Evolutionary conservation across 2,329 filamentous ascomycete species (phyloP), one percentile per base, ranked within the genome.

Genomic region (Lasiodiplodia hormozganensis): DNA sequence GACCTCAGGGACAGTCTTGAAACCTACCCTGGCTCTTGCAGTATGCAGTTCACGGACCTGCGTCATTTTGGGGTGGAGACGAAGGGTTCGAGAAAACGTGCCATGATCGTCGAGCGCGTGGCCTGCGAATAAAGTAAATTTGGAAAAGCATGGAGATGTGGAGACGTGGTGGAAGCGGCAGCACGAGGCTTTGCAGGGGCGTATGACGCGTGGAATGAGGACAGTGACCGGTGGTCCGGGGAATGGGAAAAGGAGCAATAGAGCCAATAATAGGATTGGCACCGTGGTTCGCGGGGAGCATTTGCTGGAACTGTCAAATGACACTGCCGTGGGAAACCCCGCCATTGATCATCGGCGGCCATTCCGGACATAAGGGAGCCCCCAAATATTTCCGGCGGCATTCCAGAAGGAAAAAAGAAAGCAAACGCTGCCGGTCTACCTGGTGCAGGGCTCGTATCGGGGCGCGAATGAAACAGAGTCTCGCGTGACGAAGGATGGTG

Each of bases 61-160:
- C 60, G 60, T 52, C 60, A 64, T 64, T 64, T 64, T 64, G 60
- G 18, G 25, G 40, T 38, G 43, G 57, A 38, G 60, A 52, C 60
- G 28, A 52, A 36, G n/a, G 28, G 43, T 51, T 36, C 43, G 60
- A 64, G 60, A 64, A 52, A 25, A 64, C 2, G 31, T 40, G 60
- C 31, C 18, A 21, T 25, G 60, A 64, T 64, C 60, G 47, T 52
- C 60, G 10, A 52, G 43, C 12, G 47, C 43, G 47, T 34, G 58
- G 7, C 43, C 28, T 64, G 60, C 60, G 28, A 52, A 38, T 36
- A 64, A 34, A 23, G 25, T 51, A 52, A 64, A 64, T 52, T 64
- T 64, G 43, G 60, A 52, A 64, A 64, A 52, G 60, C 60, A 64
- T 64, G 60, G 60, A 64, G 60, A 64, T 51, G 60, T 52, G 60